Conservation (phyloP, 352 stramenopile genomes). For the Saprolegnia diclina region DNA sequence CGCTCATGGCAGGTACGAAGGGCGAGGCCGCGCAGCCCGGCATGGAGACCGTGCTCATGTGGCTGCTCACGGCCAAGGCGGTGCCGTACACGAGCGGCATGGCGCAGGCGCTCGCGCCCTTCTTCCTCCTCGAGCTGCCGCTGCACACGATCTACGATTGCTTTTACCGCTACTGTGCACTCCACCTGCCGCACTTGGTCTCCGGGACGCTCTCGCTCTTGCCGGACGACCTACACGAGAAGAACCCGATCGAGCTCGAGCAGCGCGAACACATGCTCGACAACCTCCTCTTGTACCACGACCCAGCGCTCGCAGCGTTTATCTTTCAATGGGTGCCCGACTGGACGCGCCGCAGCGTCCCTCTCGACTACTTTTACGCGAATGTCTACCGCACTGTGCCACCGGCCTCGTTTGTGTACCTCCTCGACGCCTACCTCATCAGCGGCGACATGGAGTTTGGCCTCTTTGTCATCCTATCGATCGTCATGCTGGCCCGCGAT, state of each 20-base stretch:
- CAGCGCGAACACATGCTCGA: conserved; percentile 62
- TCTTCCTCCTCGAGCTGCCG: conserved; percentile 65
- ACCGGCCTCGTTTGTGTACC: conserved; percentile 50
- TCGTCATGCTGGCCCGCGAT: conserved; percentile 44
- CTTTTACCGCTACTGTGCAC: conserved; percentile 79
- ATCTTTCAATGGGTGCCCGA: conserved; percentile 63
- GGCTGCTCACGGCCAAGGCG: conserved; percentile 77
- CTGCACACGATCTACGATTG: conserved; percentile 78
- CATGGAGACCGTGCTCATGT: conserved; percentile 68
- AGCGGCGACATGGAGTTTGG: conserved; percentile 63
- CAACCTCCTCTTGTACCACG: conserved; percentile 70
- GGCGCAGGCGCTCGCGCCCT: conserved; percentile 64
- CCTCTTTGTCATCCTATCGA: conserved; percentile 61
- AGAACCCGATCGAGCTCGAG: conserved; percentile 14
- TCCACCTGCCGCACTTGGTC: conserved; percentile 66
- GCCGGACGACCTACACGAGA: not conserved
- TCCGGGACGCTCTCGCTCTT: conserved; percentile 28
- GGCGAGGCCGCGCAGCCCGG: conserved; percentile 42
- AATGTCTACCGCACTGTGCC: conserved; percentile 63
- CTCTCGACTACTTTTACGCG: conserved; percentile 48
- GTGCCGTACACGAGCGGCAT: conserved; percentile 67
- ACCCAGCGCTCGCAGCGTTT: conserved; percentile 54
- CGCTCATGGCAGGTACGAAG: conserved; percentile 33
- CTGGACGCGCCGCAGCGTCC: conserved; percentile 12
- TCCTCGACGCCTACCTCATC: conserved; percentile 77